phyloP scores from a whole-genome alignment of 495 filamentous ascomycete species.

The Tuber microsphaerosporum region DNA sequence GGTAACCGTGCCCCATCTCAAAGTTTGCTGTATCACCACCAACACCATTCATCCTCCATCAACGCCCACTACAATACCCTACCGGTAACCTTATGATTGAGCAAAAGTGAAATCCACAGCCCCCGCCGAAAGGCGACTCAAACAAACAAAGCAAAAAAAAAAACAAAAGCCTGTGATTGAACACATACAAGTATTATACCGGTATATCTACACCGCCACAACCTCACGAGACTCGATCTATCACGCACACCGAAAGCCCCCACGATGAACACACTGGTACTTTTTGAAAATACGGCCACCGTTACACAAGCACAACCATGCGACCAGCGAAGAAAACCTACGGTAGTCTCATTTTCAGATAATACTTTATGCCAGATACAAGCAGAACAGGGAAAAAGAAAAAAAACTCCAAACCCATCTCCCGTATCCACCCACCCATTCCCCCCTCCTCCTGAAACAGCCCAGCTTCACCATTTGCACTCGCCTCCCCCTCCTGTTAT shows the following conservation, averaged over 20 bases:
- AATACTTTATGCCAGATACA: too few relatives aligned
- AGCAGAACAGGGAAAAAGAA: not conserved
- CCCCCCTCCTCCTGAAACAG: not conserved
- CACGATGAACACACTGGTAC: not conserved
- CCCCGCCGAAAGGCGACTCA: not conserved
- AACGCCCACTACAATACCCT: too few relatives aligned
- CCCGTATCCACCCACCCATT: not conserved
- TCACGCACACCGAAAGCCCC: not conserved
- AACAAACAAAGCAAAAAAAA: slow-evolving; percentile 4
- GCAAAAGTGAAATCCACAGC: not conserved
- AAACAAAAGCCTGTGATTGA: not conserved
- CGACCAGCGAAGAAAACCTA: too few relatives aligned
- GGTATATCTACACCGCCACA: not conserved
- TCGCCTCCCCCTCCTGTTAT: not conserved
- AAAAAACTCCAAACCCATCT: not conserved
- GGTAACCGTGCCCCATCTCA: not conserved
- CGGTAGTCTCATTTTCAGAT: too few relatives aligned
- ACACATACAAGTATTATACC: not conserved
- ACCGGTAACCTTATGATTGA: not conserved
- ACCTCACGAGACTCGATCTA: not conserved
- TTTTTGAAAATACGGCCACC: too few relatives aligned
- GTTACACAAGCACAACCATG: too few relatives aligned
- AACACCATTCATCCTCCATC: not conserved
- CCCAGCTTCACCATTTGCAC: not conserved
- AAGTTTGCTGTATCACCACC: not conserved